phyloP scores from a whole-genome alignment of 2,329 filamentous ascomycete species.

The Fusarium scirpi region DNA sequence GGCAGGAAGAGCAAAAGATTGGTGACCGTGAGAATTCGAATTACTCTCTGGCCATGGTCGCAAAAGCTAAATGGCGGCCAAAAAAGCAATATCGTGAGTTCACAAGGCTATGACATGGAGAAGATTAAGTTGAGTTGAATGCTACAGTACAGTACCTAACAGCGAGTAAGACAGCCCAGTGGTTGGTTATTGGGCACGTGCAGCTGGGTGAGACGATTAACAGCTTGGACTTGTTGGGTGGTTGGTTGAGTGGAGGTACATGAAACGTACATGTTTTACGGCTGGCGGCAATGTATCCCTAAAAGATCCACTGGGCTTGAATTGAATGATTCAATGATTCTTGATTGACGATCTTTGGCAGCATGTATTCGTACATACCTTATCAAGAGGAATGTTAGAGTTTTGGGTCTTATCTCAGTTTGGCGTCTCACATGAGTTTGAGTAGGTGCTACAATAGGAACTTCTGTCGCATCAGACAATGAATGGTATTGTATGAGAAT shows the following conservation, averaged over 20 bases:
- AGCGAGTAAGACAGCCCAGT: constrained; percentile 20
- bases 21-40: not conserved
- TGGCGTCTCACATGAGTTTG: not conserved
- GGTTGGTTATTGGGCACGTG: constrained; percentile 44
- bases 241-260: constrained; percentile 42
- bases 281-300: constrained; percentile 24
- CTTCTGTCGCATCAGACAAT: not conserved
- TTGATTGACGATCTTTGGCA: constrained; percentile 8
- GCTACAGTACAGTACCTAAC: constrained; percentile 12
- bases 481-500: not conserved
- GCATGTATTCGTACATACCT: not conserved
- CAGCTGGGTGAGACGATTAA: constrained; percentile 43
- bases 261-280: constrained; percentile 21
- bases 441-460: not conserved
- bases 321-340: constrained; percentile 24
- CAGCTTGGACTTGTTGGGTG: constrained; percentile 42
- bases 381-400: not conserved
- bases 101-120: constrained; percentile 22
- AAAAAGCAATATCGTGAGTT: constrained; percentile 28
- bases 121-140: constrained; percentile 35
- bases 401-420: not conserved
- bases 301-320: constrained; percentile 31
- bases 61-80: constrained; percentile 10
- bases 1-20: constrained; percentile 1
- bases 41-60: constrained; percentile 36